Base-by-base conservation (phyloP, 306 rosid species). In the Mimosa bimucronata region DNA sequence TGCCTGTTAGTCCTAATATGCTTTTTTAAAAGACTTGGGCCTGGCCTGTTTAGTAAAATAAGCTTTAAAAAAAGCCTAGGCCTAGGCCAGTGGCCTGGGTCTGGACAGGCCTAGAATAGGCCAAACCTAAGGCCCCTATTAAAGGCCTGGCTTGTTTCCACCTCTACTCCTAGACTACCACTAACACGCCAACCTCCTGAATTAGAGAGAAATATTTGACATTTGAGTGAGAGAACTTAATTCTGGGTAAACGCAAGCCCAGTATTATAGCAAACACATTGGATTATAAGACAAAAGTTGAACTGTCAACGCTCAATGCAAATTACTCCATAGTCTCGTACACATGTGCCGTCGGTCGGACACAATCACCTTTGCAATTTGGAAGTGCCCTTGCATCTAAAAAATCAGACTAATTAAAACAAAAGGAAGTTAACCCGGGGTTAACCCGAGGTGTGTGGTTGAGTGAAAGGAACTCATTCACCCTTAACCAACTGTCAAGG, bases 181-280 rank as follows among this genome's bases (percentile, higher is more conserved):
- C 6, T 73, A 18, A 46, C 26, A 73, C 53, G 44, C 67, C 50
- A 37, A 73, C n/a, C 55, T 72, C 64, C 60, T 64, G 53, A 66
- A 48, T 42, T 72, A 8, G 52, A 53, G 44, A 48, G 15, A 18
- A 50, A 72, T 12, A 26, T 60, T 60, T 60, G 37, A 73, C 12
- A 26, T 25, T 25, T 25, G 37, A 60, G 13, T 26, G 6, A 13
- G 3, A 60, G 4, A 60, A 11, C 28, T 3, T 14, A 55, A 21
- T 21, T 21, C 30, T 57, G 15, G 25, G 1, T 11, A 25, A 25
- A 23, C 1, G 14, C 31, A 58, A 25, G 26, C 34, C 15, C 18
- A 26, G 15, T 60, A 60, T 11, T 14, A 26, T 26, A 7, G 10
- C 34, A 60, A 60, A 26, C 13, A 11, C 29, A 15, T 11, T 0